Percentiles rank a stretch among this genome's conserved stretches.
Conservation (phyloP, 106 monocot genomes). For the Acorus gramineus region DNA sequence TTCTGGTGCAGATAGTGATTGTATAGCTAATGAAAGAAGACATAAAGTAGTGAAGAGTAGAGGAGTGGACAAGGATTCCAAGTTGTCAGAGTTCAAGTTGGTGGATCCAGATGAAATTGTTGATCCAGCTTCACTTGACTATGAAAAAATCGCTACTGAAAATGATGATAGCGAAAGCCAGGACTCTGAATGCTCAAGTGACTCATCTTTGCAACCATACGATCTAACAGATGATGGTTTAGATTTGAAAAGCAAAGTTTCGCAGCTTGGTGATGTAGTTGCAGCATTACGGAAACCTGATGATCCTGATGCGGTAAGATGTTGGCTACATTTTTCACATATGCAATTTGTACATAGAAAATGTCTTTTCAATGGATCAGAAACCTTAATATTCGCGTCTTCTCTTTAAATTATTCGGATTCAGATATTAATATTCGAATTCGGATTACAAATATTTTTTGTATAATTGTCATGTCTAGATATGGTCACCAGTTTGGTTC, state of each 20-base stretch:
- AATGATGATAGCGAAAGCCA: conserved; percentile 29
- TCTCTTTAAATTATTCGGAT: too few relatives aligned
- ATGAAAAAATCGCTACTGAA: conserved; percentile 13
- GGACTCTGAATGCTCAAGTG: conserved; percentile 58
- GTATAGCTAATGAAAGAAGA: conserved; percentile 12
- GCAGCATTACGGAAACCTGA: conserved; percentile 80
- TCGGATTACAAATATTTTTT: too few relatives aligned
- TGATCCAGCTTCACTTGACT: conserved; percentile 10
- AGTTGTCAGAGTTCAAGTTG: conserved; percentile 16
- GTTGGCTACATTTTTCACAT: conserved; percentile 2
- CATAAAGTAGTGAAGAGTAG: conserved; percentile 18
- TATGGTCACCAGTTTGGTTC: too few relatives aligned
- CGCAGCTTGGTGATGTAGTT: conserved; percentile 60
- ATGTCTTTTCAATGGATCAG: too few relatives aligned
- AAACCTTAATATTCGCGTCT: too few relatives aligned
- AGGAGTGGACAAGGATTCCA: conserved; percentile 2
- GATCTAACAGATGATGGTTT: conserved; percentile 88
- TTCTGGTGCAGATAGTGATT: conserved; percentile 1
- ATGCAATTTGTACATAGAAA: not conserved
- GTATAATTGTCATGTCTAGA: too few relatives aligned
- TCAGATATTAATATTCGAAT: too few relatives aligned
- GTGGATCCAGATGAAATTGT: conserved; percentile 25
- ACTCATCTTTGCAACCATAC: conserved; percentile 85
- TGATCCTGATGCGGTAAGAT: conserved; percentile 82
- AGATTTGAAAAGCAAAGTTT: conserved; percentile 60